Percentiles rank a stretch among this genome's conserved stretches.
Conservation (phyloP, 1,284 basidiomycete genomes). For the Sporisorium reilianum region DNA sequence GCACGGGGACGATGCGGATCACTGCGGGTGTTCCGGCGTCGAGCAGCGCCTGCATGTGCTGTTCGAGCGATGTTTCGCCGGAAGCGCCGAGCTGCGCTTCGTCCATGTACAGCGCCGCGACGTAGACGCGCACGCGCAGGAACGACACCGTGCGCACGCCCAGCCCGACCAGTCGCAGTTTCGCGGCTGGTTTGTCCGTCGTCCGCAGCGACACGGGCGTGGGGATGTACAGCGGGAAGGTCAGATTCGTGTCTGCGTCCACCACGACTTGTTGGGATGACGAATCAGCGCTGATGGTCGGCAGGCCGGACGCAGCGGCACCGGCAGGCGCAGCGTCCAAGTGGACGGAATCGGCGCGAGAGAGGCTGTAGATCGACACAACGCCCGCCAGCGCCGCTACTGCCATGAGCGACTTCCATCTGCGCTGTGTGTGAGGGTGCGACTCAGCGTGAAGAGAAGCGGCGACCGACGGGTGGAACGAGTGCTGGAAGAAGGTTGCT, state of each 20-base stretch:
- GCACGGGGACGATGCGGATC: constrained; percentile 76
- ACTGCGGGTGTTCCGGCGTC: constrained; percentile 49
- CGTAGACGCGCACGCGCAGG: constrained; percentile 84
- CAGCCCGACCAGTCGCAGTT: constrained; percentile 76
- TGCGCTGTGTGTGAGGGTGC: not conserved
- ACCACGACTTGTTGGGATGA: constrained; percentile 29
- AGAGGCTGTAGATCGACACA: constrained; percentile 6
- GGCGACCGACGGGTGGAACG: constrained; percentile 15
- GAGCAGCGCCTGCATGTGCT: constrained; percentile 34
- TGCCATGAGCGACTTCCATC: not conserved
- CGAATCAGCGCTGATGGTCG: constrained; percentile 7
- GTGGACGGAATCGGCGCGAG: constrained; percentile 1
- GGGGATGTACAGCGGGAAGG: constrained; percentile 41
- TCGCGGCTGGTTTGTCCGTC: constrained; percentile 69
- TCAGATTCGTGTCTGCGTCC: constrained; percentile 36
- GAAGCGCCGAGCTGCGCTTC: constrained; percentile 64
- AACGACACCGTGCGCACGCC: constrained; percentile 87
- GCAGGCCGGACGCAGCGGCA: constrained; percentile 8
- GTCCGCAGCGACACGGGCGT: constrained; percentile 21
- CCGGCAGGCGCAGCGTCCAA: constrained; percentile 25
- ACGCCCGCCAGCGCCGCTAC: constrained; percentile 14
- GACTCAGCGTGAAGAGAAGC: not conserved
- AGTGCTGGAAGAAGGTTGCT: constrained; percentile 30
- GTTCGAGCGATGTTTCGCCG: constrained; percentile 27
- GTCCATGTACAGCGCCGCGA: constrained; percentile 86